These are phyloP conservation scores for Psilocybe subaeruginosa DNA, from an alignment of 768 basidiomycete species.

Conservation along the genomic window DNA sequence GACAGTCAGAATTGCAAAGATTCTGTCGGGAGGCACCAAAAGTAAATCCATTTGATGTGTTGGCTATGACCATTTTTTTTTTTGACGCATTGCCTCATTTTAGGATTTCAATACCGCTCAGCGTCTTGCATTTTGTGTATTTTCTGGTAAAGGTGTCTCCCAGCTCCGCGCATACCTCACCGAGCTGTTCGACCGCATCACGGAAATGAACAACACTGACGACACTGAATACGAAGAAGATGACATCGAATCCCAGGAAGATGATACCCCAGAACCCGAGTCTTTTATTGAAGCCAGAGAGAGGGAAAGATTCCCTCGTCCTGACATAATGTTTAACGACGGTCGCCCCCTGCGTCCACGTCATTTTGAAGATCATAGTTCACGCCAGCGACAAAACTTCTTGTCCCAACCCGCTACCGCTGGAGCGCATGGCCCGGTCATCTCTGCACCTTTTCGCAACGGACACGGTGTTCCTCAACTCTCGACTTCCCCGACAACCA, in stretches of 20 bases:
- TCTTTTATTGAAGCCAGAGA: constrained; percentile 32
- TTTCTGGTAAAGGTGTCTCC: constrained; percentile 88
- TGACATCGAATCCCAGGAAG: constrained; percentile 57
- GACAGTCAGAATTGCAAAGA: constrained; percentile 79
- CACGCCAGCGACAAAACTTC: constrained; percentile 12
- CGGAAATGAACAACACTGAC: constrained; percentile 70
- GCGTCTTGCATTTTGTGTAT: constrained; percentile 92
- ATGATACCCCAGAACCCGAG: constrained; percentile 50
- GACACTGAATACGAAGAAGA: constrained; percentile 72
- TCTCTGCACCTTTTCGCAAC: neutral
- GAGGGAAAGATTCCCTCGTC: constrained; percentile 34
- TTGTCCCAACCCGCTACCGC: constrained; percentile 22
- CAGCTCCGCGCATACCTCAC: constrained; percentile 82
- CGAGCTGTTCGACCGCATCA: constrained; percentile 75
- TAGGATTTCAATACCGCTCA: constrained; percentile 94
- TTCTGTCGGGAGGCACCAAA: constrained; percentile 89
- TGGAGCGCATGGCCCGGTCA: too few species aligned
- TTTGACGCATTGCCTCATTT: neutral
- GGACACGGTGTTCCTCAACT: constrained; percentile 18
- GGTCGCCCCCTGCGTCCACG: constrained; percentile 7
- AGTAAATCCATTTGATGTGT: constrained; percentile 42
- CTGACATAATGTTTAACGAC: constrained; percentile 28
- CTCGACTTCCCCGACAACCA: constrained; percentile 29
- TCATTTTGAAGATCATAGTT: neutral
- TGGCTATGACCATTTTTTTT: neutral